Percentiles rank a stretch among this genome's conserved stretches.
These are phyloP conservation scores for Elaeagnus macrophylla DNA, from an alignment of 306 rosid genomes.

Conservation along the genomic window DNA sequence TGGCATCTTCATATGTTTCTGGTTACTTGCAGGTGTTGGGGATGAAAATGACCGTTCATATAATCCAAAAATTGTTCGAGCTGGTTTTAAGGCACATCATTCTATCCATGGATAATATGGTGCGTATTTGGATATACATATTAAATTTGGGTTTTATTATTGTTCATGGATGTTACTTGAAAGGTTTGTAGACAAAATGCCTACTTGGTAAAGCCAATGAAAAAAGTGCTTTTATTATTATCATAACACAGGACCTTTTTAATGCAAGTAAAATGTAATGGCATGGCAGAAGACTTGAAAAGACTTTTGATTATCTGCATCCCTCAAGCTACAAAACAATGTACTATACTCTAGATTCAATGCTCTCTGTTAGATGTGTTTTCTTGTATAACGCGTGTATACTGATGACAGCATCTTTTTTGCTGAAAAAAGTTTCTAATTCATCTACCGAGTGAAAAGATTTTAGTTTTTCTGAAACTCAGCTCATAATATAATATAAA, in stretches of 20 bases:
- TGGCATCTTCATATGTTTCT: background rate
- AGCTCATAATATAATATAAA: background rate
- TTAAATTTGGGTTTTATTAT: slow-evolving; percentile 13
- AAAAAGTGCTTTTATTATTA: too few species aligned
- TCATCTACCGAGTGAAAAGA: too few species aligned
- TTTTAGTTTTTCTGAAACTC: background rate
- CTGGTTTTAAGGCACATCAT: slow-evolving; percentile 85
- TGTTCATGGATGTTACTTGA: background rate
- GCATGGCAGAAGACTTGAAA: too few species aligned
- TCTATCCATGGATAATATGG: slow-evolving; percentile 75
- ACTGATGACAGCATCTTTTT: too few species aligned
- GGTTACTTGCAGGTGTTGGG: slow-evolving; percentile 55
- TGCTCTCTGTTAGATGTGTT: too few species aligned
- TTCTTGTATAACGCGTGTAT: too few species aligned
- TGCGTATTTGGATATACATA: slow-evolving; percentile 29
- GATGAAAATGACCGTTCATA: slow-evolving; percentile 73
- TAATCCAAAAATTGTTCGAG: slow-evolving; percentile 78
- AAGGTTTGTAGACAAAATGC: background rate
- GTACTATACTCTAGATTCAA: too few species aligned
- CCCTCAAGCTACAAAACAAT: too few species aligned
- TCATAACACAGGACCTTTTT: too few species aligned
- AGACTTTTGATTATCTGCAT: too few species aligned
- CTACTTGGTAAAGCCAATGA: background rate
- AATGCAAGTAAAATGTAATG: too few species aligned
- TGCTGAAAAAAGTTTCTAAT: too few species aligned